Evolutionary conservation across 2,329 filamentous ascomycete genomes (phyloP).

Genomic region (Apiospora hydei): DNA sequence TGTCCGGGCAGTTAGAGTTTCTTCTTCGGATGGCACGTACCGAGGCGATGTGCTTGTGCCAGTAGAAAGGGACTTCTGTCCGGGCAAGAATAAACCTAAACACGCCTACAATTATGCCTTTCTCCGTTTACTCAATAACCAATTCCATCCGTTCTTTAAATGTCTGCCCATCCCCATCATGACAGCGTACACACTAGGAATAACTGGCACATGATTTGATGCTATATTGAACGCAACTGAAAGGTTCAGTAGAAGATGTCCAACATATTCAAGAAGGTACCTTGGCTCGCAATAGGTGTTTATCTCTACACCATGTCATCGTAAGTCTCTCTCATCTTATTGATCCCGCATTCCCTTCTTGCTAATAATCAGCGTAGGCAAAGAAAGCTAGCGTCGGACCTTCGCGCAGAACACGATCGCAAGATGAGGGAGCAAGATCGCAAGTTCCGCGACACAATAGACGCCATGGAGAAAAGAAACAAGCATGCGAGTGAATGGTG

Average conservation of each 20-base stretch:
- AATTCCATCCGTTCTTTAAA: neutral
- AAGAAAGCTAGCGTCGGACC: neutral
- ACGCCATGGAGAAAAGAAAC: neutral
- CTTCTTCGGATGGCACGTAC: neutral
- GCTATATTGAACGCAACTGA: neutral
- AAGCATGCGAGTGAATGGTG: neutral
- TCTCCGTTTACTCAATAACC: neutral
- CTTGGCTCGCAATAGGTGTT: neutral
- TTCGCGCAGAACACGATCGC: constrained; percentile 5
- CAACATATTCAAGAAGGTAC: neutral
- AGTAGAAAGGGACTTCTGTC: neutral
- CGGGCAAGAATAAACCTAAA: neutral
- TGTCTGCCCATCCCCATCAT: neutral
- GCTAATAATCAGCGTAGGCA: neutral
- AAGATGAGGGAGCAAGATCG: neutral
- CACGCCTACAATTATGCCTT: neutral
- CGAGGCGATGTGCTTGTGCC: neutral
- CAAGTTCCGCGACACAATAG: neutral
- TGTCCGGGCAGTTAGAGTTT: neutral
- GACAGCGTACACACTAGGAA: too few species aligned
- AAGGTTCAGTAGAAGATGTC: neutral
- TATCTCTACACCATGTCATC: neutral
- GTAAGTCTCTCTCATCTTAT: neutral
- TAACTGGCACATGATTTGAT: too few species aligned
- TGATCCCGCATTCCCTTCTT: neutral